Conservation (phyloP, 202 grass and related monocot genomes). For the Digitaria exilis region DNA sequence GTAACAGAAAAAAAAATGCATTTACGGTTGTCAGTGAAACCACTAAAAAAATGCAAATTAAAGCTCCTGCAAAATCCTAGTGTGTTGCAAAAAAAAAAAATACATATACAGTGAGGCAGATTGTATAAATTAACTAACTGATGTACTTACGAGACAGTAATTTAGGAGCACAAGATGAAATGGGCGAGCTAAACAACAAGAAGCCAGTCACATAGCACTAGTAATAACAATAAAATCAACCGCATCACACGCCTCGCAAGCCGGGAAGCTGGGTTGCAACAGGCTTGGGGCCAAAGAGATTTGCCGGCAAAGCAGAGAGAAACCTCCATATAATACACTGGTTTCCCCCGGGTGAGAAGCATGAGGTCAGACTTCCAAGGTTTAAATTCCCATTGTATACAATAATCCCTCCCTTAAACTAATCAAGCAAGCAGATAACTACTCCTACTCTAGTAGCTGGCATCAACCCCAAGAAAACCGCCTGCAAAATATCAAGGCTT, state of each 20-base stretch:
- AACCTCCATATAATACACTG: conserved; percentile 9
- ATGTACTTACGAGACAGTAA: background rate
- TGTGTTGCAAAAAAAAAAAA: background rate
- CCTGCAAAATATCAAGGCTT: conserved; percentile 1
- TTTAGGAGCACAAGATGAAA: conserved; percentile 17
- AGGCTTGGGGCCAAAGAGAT: background rate
- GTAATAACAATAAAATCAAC: background rate
- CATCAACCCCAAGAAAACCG: conserved; percentile 52
- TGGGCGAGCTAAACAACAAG: background rate
- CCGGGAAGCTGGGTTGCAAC: conserved; percentile 10
- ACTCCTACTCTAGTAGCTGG: conserved; percentile 9
- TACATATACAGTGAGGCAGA: background rate
- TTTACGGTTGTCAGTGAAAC: background rate
- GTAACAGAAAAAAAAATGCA: background rate
- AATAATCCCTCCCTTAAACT: conserved; percentile 17
- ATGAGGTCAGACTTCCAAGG: conserved; percentile 31
- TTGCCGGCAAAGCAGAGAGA: conserved; percentile 39
- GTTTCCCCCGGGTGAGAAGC: background rate
- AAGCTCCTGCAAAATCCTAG: no score
- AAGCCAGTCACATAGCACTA: conserved; percentile 12
- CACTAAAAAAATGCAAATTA: background rate
- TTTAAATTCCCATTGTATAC: conserved; percentile 1
- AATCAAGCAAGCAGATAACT: conserved; percentile 1
- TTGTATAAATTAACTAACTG: background rate
- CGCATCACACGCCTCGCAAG: conserved; percentile 3